A percentile compares a stretch with the other conserved stretches of the same genome.
These are phyloP conservation scores for Cordyceps sp. DNA, from an alignment of 2,329 filamentous ascomycete species.

Conservation along the genomic window DNA sequence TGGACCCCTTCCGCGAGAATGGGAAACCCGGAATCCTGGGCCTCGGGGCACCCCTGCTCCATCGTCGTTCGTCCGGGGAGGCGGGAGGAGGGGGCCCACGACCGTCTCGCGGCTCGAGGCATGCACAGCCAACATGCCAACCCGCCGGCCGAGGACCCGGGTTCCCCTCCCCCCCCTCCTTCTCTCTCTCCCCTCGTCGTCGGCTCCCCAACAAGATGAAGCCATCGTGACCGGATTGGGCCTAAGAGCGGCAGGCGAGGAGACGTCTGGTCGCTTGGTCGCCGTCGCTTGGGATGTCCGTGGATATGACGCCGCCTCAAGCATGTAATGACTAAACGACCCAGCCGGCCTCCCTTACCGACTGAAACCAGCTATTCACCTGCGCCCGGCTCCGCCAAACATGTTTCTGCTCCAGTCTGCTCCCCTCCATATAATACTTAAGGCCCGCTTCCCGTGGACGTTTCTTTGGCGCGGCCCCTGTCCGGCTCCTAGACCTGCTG, in stretches of 20 bases:
- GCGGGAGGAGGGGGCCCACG: no score
- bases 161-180: not conserved
- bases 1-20: no score
- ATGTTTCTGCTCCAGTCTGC: conserved; percentile 2
- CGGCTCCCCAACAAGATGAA: conserved; percentile 3
- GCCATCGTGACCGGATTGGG: conserved; percentile 6
- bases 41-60: no score
- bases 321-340: conserved; percentile 8
- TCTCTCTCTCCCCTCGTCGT: not conserved
- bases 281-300: conserved; percentile 1
- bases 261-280: not conserved
- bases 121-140: conserved; percentile 6
- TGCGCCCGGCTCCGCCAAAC: conserved; percentile 4
- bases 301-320: conserved; percentile 2
- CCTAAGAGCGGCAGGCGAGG: conserved; percentile 1
- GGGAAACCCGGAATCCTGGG: no score
- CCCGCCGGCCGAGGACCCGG: not conserved
- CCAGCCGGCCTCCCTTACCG: conserved; percentile 9
- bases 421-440: conserved; percentile 6
- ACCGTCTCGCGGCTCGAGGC: no score
- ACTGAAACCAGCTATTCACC: conserved; percentile 9
- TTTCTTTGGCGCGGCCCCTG: conserved; percentile 4
- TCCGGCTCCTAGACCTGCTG: conserved; percentile 1
- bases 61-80: no score
- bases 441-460: conserved; percentile 4